Conservation (phyloP, 2,329 filamentous ascomycete genomes). For the Trichoderma pleuroti region DNA sequence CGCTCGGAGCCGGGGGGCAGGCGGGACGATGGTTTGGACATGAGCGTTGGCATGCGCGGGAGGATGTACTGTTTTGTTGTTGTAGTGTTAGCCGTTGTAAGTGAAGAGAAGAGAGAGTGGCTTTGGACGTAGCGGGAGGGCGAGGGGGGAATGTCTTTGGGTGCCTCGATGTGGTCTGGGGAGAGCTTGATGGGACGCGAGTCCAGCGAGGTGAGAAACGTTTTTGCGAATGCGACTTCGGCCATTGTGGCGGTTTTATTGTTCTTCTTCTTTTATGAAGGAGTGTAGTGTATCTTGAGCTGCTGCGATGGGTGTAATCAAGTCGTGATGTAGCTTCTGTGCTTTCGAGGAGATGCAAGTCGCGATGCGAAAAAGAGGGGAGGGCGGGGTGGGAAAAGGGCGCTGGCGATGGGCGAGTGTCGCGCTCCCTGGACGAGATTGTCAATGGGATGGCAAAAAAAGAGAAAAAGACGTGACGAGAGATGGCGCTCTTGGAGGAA, state of each 20-base stretch:
- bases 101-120: neutral
- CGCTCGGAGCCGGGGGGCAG: slow-evolving; percentile 53
- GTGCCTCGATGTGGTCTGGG: slow-evolving; percentile 88
- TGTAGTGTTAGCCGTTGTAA: no score
- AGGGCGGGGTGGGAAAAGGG: neutral
- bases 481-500: neutral
- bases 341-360: neutral
- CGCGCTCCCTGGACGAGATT: neutral
- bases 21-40: slow-evolving; percentile 47
- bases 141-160: slow-evolving; percentile 72
- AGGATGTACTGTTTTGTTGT: slow-evolving; percentile 59
- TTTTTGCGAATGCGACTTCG: slow-evolving; percentile 81
- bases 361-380: neutral
- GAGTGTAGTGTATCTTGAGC: neutral
- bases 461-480: neutral
- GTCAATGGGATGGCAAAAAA: accelerated
- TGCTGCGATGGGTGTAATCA: neutral
- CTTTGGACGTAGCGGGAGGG: slow-evolving; percentile 60
- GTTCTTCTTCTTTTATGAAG: neutral
- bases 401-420: neutral
- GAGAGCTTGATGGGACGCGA: slow-evolving; percentile 74
- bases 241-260: slow-evolving; percentile 51
- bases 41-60: slow-evolving; percentile 60
- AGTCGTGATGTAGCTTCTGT: neutral
- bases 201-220: slow-evolving; percentile 78